Evolutionary conservation across 148 eudicot genomes (phyloP).

Genomic region (Vaccinium myrtillus): DNA sequence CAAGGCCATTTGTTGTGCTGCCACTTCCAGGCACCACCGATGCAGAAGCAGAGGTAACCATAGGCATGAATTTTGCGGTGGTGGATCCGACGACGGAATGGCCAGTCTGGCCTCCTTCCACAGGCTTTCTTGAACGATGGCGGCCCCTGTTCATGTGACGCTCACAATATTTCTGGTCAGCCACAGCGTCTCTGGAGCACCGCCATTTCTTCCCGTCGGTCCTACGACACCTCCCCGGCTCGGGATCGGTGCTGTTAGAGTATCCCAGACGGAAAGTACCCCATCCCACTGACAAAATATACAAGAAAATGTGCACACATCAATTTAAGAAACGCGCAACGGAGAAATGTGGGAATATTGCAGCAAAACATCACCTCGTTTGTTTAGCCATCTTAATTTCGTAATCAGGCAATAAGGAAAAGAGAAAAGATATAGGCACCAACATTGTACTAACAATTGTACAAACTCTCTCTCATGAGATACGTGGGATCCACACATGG

Average conservation of each 20-base stretch:
- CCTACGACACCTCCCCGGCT: constrained; percentile 70
- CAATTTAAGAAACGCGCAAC: not conserved
- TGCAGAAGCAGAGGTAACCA: constrained; percentile 22
- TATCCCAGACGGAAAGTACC: constrained; percentile 54
- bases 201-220: constrained; percentile 74
- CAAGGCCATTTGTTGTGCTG: constrained; percentile 25
- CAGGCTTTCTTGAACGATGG: constrained; percentile 99
- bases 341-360: not conserved
- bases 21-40: constrained; percentile 22
- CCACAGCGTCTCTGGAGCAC: constrained; percentile 61
- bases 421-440: too few species aligned
- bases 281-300: constrained; percentile 46
- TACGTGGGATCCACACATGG: too few species aligned
- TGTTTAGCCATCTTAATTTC: too few species aligned
- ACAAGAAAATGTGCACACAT: not conserved
- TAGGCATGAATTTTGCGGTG: constrained; percentile 18
- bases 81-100: constrained; percentile 42
- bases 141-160: constrained; percentile 78
- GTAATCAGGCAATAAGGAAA: too few species aligned
- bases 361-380: not conserved
- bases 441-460: too few species aligned
- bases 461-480: too few species aligned
- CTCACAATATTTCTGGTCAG: constrained; percentile 64
- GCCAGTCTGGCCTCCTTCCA: constrained; percentile 65
- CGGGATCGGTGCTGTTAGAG: constrained; percentile 54